These are phyloP conservation scores for Logfia minima DNA, from an alignment of 129 eudicot species.

Conservation along the genomic window DNA sequence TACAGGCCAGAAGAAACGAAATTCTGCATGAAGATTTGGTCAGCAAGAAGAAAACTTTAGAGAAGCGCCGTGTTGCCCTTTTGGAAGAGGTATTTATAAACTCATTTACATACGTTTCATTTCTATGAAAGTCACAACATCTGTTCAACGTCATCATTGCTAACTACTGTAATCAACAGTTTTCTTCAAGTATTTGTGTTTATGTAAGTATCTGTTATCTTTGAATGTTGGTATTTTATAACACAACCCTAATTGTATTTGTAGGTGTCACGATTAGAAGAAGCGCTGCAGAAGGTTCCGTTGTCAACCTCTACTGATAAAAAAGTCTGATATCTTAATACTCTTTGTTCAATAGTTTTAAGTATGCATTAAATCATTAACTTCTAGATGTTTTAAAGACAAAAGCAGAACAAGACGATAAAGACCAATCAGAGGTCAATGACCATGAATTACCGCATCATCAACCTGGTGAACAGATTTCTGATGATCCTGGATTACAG, in stretches of 20 bases:
- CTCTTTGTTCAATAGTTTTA: background rate
- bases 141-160: no score
- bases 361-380: constrained; percentile 24
- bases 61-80: constrained; percentile 61
- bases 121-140: no score
- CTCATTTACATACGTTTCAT: no score
- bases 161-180: no score
- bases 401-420: constrained; percentile 52
- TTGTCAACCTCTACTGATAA: constrained; percentile 43
- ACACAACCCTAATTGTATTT: background rate
- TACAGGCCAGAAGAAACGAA: constrained; percentile 51
- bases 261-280: constrained; percentile 71
- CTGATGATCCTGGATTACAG: constrained; percentile 19
- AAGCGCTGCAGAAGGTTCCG: constrained; percentile 57
- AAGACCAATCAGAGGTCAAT: constrained; percentile 49
- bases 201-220: background rate
- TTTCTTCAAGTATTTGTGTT: background rate
- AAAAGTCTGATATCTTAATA: constrained; percentile 42
- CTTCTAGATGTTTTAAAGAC: constrained; percentile 43
- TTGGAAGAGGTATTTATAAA: constrained; percentile 57
- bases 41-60: constrained; percentile 60
- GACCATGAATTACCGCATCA: constrained; percentile 42
- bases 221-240: background rate
- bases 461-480: constrained; percentile 38
- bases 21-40: constrained; percentile 50